These are phyloP conservation scores for Teratosphaeria destructans DNA, from an alignment of 2,329 filamentous ascomycete genomes.

Conservation along the genomic window DNA sequence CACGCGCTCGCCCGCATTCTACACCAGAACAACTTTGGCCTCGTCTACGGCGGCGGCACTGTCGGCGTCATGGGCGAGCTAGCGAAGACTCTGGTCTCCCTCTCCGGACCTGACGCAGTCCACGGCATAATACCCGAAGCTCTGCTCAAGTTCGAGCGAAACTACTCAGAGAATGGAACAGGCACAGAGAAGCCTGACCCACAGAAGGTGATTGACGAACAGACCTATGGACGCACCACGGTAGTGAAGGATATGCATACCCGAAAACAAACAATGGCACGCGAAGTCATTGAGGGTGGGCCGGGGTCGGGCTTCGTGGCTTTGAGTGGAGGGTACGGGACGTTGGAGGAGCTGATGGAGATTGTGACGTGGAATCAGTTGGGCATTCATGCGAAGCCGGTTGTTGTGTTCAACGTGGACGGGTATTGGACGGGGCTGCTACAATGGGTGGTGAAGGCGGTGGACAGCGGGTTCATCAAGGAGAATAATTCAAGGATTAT, in stretches of 20 bases:
- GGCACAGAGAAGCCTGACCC: constrained; percentile 31
- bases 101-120: constrained; percentile 70
- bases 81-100: constrained; percentile 71
- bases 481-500: constrained; percentile 63
- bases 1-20: constrained; percentile 55
- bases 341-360: constrained; percentile 91
- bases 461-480: constrained; percentile 67
- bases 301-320: constrained; percentile 83
- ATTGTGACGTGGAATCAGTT: constrained; percentile 87
- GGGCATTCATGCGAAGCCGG: constrained; percentile 72
- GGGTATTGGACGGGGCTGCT: constrained; percentile 88
- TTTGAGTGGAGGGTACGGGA: constrained; percentile 82
- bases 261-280: constrained; percentile 86
- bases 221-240: constrained; percentile 69
- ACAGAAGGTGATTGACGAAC: constrained; percentile 47
- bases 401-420: constrained; percentile 76
- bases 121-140: constrained; percentile 90
- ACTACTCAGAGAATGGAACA: constrained; percentile 35
- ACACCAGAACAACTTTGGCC: constrained; percentile 63
- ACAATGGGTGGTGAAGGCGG: constrained; percentile 66
- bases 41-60: constrained; percentile 83
- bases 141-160: constrained; percentile 66
- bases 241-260: constrained; percentile 95
- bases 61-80: constrained; percentile 93
- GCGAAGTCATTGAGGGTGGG: constrained; percentile 70